Evolutionary conservation across 2,329 filamentous ascomycete species (phyloP).

Genomic region (Aspergillus unguis): DNA sequence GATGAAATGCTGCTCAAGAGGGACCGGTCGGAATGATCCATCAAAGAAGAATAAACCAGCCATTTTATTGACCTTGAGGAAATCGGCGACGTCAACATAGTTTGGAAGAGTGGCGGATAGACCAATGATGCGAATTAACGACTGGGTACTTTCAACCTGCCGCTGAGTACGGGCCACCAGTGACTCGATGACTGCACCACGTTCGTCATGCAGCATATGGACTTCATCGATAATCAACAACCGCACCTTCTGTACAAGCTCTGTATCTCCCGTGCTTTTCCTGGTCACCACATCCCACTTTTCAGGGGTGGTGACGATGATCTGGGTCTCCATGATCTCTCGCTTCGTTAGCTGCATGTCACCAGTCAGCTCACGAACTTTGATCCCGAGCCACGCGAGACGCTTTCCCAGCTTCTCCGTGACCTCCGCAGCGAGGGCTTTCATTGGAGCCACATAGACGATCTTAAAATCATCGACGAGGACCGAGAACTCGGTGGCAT

Average conservation of each 20-base stretch:
- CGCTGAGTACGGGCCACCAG: constrained; percentile 91
- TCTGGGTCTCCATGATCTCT: constrained; percentile 92
- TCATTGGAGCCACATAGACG: constrained; percentile 98
- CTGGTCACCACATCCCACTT: constrained; percentile 99
- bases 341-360: constrained; percentile 98
- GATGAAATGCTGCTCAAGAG: constrained; percentile 94
- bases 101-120: constrained; percentile 95
- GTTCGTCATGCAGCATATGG: constrained; percentile 98
- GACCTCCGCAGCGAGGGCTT: constrained; percentile 92
- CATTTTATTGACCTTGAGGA: constrained; percentile 90
- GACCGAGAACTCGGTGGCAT: constrained; percentile 76
- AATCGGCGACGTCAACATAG: constrained; percentile 94
- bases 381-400: constrained; percentile 87
- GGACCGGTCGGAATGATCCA: constrained; percentile 89
- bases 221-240: constrained; percentile 98
- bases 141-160: constrained; percentile 97
- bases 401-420: constrained; percentile 91
- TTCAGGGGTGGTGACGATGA: constrained; percentile 97
- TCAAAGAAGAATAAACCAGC: constrained; percentile 97
- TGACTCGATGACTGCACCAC: constrained; percentile 92
- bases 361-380: constrained; percentile 89
- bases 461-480: constrained; percentile 90
- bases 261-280: constrained; percentile 95
- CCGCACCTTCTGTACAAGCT: constrained; percentile 94
- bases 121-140: constrained; percentile 91